Conservation (phyloP, 2,329 filamentous ascomycete species). For the Myrmaecium sp. region DNA sequence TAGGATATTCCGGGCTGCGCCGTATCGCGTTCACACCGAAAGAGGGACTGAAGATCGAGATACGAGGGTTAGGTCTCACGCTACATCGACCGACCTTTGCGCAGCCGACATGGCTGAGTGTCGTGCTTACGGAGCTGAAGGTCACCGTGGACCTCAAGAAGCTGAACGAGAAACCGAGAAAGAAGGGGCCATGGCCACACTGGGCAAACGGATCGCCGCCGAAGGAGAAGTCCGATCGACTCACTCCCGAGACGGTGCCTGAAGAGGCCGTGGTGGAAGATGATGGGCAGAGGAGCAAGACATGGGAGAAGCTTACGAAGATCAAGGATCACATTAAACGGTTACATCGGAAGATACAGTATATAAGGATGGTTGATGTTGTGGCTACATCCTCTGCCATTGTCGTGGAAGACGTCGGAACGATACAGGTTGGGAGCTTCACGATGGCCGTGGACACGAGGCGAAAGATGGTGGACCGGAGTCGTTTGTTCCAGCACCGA, state of each 20-base stretch:
- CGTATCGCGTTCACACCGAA: conserved; percentile 77
- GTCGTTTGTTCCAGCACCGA: conserved; percentile 66
- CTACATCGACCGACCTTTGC: conserved; percentile 91
- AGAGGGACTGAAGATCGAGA: conserved; percentile 78
- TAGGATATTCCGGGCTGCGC: conserved; percentile 83
- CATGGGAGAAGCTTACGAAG: conserved; percentile 64
- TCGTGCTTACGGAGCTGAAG: conserved; percentile 71
- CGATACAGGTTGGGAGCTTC: conserved; percentile 67
- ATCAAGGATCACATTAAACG: conserved; percentile 75
- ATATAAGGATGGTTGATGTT: conserved; percentile 78
- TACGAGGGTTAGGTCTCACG: conserved; percentile 73
- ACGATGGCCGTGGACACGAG: conserved; percentile 81
- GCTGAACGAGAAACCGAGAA: conserved; percentile 3
- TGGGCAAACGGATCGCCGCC: conserved; percentile 15
- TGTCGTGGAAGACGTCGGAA: conserved; percentile 65
- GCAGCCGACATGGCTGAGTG: conserved; percentile 88
- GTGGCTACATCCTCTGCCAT: conserved; percentile 67
- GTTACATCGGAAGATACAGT: conserved; percentile 71
- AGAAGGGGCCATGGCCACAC: conserved; percentile 9
- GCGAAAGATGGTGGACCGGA: conserved; percentile 77
- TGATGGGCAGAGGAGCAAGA: conserved; percentile 41
- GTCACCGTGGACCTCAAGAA: conserved; percentile 60
- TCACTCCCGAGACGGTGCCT: conserved; percentile 8
- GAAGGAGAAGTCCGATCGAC: conserved; percentile 8
- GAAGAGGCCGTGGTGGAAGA: conserved; percentile 12